Evolutionary conservation across 2,329 filamentous ascomycete genomes (phyloP).

Genomic region (Penicillium sp.): DNA sequence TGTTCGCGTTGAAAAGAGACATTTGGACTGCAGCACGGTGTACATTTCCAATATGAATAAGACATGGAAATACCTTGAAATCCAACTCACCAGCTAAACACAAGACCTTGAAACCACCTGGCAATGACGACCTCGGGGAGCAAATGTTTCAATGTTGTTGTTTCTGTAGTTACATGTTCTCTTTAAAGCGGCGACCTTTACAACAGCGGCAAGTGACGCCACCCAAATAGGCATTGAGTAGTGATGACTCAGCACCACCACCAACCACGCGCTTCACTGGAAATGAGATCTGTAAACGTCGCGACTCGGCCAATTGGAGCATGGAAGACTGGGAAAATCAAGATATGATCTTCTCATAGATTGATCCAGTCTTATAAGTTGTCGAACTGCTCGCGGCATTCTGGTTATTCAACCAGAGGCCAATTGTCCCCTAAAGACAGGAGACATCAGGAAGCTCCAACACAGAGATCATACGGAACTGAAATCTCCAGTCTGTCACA

Average conservation of each 20-base stretch:
- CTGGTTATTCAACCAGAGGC: not conserved
- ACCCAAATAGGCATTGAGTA: not conserved
- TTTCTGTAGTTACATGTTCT: not conserved
- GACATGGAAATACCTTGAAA: too few species aligned
- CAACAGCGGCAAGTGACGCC: not conserved
- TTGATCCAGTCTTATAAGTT: not conserved
- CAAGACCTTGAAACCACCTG: too few species aligned
- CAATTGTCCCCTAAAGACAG: not conserved
- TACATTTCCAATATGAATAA: too few species aligned
- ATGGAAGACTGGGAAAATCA: not conserved
- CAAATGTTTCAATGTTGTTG: too few species aligned
- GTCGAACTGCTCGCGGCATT: not conserved
- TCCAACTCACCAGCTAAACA: too few species aligned
- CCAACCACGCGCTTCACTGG: not conserved
- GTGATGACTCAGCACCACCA: slow-evolving; percentile 4
- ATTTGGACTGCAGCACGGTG: too few species aligned
- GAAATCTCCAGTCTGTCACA: not conserved
- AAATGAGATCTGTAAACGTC: slow-evolving; percentile 8
- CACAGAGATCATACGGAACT: not conserved
- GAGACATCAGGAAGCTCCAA: not conserved
- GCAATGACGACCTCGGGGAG: too few species aligned
- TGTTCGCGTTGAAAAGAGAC: too few species aligned
- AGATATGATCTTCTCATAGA: not conserved
- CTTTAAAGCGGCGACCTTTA: not conserved
- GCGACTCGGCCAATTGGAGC: not conserved